Evolutionary conservation across 106 monocot species (phyloP), one percentile per base, ranked within the genome.

Genomic region (Dendrobium catenatum): DNA sequence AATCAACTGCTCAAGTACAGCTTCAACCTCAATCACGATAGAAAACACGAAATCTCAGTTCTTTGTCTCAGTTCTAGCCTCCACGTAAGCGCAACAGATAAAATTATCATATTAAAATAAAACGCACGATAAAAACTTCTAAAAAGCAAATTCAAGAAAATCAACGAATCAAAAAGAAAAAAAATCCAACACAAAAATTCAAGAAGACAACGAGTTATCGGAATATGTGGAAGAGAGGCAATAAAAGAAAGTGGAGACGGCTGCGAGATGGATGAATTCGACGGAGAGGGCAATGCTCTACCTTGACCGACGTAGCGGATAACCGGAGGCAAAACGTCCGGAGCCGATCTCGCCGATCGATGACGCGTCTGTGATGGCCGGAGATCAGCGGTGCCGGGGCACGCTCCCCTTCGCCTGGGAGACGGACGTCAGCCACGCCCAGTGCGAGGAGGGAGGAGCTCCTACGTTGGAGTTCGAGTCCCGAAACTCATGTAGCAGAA

Each of bases 391-490:
- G n/a, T n/a, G 64, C 64, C 6, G 64, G 37, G 37, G 37, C 37
- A 37, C 37, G 22, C 64, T 66, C 64, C 64, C 64, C 64, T 66
- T 66, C 64, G 64, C 64, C 64, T n/a, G 64, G 64, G 9, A 66
- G 7, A 66, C 26, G 64, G 26, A 66, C 64, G 64, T 66, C 24
- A 22, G 26, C 22, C 64, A 26, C 64, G 24, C 64, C 26, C 64
- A 24, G 64, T 10, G 13, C 15, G 64, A 66, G 26, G 64, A 66
- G 24, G n/a, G 1, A 24, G 64, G 64, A 37, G 26, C 64, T 9
- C 61, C 19, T 61, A 22, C 61, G 61, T 61, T 22, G 10, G 22
- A 61, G 61, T 7, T 66, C 9, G 64, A 66, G 24, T 26, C 64
- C 5, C 10, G 64, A 66, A 26, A 1, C 64, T 66, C 24, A 8